Conservation (phyloP, 2,329 filamentous ascomycete species). For the Calonectria hawksworthii region DNA sequence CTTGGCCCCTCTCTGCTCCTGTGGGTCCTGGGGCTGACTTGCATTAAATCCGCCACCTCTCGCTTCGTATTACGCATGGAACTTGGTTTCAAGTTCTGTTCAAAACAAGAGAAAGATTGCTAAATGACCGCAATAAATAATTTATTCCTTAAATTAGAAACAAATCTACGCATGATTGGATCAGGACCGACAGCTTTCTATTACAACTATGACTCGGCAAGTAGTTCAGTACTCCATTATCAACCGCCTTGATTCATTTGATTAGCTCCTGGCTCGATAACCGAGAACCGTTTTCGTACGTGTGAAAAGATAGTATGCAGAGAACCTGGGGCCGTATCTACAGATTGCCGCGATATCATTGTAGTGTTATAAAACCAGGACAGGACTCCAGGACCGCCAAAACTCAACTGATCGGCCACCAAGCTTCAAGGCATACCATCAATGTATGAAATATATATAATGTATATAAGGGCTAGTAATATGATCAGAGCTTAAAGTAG, state of each 20-base stretch:
- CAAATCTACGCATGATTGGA: background rate
- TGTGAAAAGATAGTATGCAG: background rate
- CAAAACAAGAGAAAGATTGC: background rate
- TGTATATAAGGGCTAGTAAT: too few species aligned
- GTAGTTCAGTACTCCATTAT: background rate
- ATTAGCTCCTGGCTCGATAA: background rate
- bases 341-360: background rate
- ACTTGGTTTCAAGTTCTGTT: background rate
- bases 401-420: too few species aligned
- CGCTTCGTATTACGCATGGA: too few species aligned
- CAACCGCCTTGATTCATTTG: background rate
- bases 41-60: too few species aligned
- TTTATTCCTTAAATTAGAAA: background rate
- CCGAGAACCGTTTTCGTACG: background rate
- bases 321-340: background rate
- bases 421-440: too few species aligned
- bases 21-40: too few species aligned
- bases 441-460: too few species aligned
- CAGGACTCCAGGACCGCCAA: too few species aligned
- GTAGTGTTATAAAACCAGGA: too few species aligned
- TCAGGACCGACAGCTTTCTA: background rate
- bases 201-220: background rate
- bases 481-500: too few species aligned
- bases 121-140: too few species aligned
- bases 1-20: too few species aligned